Evolutionary conservation across 208 protist genomes (phyloP).

Genomic region (Strigomonas galati): DNA sequence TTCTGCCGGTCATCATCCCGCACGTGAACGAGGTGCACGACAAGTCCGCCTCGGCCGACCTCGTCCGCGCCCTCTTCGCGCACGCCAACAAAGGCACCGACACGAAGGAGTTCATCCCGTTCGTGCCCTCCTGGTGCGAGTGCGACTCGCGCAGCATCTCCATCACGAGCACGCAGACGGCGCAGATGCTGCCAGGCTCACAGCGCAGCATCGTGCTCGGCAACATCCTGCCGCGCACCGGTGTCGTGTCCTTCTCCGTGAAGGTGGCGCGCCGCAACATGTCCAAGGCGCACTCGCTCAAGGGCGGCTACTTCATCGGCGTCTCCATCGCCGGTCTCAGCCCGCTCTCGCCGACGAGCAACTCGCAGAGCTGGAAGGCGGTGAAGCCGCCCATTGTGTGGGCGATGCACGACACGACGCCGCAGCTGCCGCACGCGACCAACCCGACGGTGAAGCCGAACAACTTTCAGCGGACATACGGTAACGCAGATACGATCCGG

Average conservation of each 20-base stretch:
- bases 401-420: conserved; percentile 88
- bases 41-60: conserved; percentile 28
- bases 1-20: conserved; percentile 79
- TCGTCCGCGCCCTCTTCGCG: conserved; percentile 77
- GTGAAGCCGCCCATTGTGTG: conserved; percentile 86
- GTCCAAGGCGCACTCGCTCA: conserved; percentile 86
- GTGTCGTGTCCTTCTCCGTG: conserved; percentile 80
- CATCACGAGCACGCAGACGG: conserved; percentile 68
- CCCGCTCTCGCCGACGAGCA: conserved; percentile 71
- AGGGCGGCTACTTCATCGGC: conserved; percentile 89
- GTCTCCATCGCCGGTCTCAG: conserved; percentile 61
- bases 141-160: conserved; percentile 77
- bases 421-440: conserved; percentile 84
- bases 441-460: conserved; percentile 89
- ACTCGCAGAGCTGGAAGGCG: conserved; percentile 86
- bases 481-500: conserved; percentile 73
- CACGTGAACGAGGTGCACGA: conserved; percentile 58
- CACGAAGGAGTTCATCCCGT: conserved; percentile 48
- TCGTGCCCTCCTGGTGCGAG: conserved; percentile 71
- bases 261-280: conserved; percentile 72
- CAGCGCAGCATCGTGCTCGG: conserved; percentile 87
- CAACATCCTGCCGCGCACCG: conserved; percentile 70
- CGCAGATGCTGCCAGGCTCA: conserved; percentile 72
- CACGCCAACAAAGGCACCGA: conserved; percentile 47
- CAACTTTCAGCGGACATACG: conserved; percentile 87